Evolutionary conservation across 2,329 filamentous ascomycete genomes (phyloP), one percentile per base, ranked within the genome.

Genomic region (Ophiostoma piceae): DNA sequence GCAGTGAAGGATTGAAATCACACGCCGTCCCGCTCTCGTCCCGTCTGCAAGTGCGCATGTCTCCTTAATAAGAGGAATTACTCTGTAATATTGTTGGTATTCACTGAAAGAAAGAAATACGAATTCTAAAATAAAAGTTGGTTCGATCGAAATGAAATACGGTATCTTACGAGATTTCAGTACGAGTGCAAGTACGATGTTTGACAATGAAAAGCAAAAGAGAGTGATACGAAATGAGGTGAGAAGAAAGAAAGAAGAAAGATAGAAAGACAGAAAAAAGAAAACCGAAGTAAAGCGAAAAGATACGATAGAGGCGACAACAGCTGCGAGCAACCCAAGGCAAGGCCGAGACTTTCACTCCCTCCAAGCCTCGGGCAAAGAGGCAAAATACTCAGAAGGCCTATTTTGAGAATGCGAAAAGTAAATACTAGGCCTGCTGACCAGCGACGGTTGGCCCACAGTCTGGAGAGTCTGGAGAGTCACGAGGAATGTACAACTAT

Each of bases 1-100:
- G n/a, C 26, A 0, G n/a, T 6, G 51, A 57, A 26, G 51, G 51
- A 22, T 57, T 62, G 57, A 29, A 62, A 7, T 29, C 57, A 32
- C 57, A 62, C 57, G n/a, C 57, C 57, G 57, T 62, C 14, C 57
- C 57, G 57, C 11, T 26, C 57, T 62, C 51, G 51, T 57, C n/a
- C 51, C 51, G 51, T 57, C 51, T 57, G 51, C 51, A 57, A 26
- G 51, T 26, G 51, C 51, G n/a, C 51, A 26, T 26, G 51, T 57
- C 51, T 26, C 11, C 43, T 47, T 47, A n/a, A 47, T 47, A 6
- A n/a, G 43, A 47, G 43, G 43, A n/a, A 47, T 7, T n/a, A 19
- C 16, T 19, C 16, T 6, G 16, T 43, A 43, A 5, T 5, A 47
- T 14, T 12, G 37, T 41, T 12, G 39, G 19, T n/a, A 19, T n/a